Conservation (phyloP, 345 rosid species). For the Stellera chamaejasme region DNA sequence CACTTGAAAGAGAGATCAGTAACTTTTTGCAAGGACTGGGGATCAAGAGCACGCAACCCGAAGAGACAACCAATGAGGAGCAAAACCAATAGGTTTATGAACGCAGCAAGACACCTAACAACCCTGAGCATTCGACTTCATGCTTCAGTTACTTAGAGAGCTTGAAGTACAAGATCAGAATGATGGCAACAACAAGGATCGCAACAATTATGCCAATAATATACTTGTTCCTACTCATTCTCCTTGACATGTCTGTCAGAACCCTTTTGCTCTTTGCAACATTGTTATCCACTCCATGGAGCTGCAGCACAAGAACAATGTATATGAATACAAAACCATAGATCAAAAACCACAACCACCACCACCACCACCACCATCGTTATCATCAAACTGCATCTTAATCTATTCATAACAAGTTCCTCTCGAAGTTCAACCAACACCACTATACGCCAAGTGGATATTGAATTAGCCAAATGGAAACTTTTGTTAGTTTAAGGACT, state of each 20-base stretch:
- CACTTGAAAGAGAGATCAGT: too few relatives aligned
- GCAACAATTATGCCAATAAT: slow-evolving; percentile 45
- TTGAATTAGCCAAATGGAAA: too few relatives aligned
- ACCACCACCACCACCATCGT: background rate
- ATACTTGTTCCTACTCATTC: slow-evolving; percentile 91
- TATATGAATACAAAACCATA: background rate
- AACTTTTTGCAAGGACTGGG: too few relatives aligned
- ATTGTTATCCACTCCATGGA: slow-evolving; percentile 88
- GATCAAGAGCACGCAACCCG: too few relatives aligned
- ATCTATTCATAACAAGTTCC: too few relatives aligned
- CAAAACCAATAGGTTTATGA: background rate
- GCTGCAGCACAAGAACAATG: slow-evolving; percentile 30
- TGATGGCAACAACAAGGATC: slow-evolving; percentile 48
- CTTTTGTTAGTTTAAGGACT: too few relatives aligned
- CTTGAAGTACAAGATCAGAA: slow-evolving; percentile 65
- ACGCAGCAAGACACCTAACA: slow-evolving; percentile 2
- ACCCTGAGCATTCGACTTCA: background rate
- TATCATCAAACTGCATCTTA: background rate
- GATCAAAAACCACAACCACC: background rate
- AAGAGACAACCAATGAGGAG: too few relatives aligned
- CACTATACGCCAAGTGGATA: too few relatives aligned
- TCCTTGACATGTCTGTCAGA: slow-evolving; percentile 63
- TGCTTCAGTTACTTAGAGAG: slow-evolving; percentile 36
- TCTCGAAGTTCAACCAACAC: too few relatives aligned
- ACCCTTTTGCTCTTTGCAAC: slow-evolving; percentile 82